Conservation (phyloP, 139 green algal genomes). For the Chlamydomonas applanata region DNA sequence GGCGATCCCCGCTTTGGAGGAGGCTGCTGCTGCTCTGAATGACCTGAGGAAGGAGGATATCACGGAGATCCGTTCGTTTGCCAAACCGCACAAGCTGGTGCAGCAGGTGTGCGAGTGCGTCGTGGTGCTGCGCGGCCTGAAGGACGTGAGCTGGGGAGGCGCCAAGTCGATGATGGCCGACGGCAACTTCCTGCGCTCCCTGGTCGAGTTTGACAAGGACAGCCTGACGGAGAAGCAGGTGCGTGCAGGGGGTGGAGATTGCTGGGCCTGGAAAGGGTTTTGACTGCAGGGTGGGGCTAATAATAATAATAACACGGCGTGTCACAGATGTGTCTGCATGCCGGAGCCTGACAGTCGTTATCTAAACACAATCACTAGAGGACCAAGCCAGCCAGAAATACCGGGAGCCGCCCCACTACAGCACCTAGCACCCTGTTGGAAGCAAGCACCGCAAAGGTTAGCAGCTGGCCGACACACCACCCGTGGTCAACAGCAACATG, state of each 20-base stretch:
- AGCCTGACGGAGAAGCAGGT: slow-evolving; percentile 69
- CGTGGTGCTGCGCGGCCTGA: slow-evolving; percentile 77
- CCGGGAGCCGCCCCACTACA: too few species aligned
- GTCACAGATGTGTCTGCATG: too few species aligned
- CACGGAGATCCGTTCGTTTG: slow-evolving; percentile 85
- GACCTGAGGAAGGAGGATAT: slow-evolving; percentile 90
- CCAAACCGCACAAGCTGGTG: slow-evolving; percentile 83
- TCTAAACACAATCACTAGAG: too few species aligned
- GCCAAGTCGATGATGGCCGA: slow-evolving; percentile 91
- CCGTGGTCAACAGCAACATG: too few species aligned
- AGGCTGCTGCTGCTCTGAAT: slow-evolving; percentile 77
- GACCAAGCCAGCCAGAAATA: too few species aligned
- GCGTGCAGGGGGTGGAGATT: neutral
- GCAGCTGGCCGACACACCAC: too few species aligned
- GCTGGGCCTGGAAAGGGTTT: neutral
- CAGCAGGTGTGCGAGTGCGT: slow-evolving; percentile 90
- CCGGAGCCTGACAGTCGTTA: too few species aligned
- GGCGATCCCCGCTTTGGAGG: slow-evolving; percentile 84
- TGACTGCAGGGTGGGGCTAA: too few species aligned
- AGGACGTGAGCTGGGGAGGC: slow-evolving; percentile 83
- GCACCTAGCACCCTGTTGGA: too few species aligned
- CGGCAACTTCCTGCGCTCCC: slow-evolving; percentile 69
- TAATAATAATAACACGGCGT: too few species aligned
- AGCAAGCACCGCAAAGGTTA: too few species aligned
- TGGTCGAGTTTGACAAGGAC: slow-evolving; percentile 87